A percentile compares a stretch with the other conserved stretches of the same genome.
These are phyloP conservation scores for Phaeodactylum tricornutum DNA, from an alignment of 108 stramenopile genomes.

Conservation along the genomic window DNA sequence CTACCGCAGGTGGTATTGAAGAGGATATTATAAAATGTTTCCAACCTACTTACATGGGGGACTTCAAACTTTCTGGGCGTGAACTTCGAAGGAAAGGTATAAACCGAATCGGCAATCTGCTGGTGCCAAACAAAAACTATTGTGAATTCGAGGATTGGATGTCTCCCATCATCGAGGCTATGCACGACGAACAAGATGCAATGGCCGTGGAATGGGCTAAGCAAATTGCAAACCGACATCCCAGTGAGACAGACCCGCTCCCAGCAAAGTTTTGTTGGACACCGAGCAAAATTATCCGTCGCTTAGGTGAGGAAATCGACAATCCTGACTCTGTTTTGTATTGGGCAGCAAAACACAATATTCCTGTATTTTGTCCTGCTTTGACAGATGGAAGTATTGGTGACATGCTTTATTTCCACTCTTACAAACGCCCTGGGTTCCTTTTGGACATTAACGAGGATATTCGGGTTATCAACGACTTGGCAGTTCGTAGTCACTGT, in stretches of 20 bases:
- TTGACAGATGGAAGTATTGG: conserved; percentile 98
- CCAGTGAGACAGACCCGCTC: conserved; percentile 2
- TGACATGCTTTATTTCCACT: conserved; percentile 99
- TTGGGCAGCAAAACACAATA: conserved; percentile 88
- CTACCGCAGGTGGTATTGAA: conserved; percentile 98
- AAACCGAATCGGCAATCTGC: conserved; percentile 94
- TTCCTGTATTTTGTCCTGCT: conserved; percentile 99
- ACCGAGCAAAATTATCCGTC: conserved; percentile 90
- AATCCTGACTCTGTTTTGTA: conserved; percentile 91
- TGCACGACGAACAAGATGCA: conserved; percentile 96
- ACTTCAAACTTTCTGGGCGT: conserved; percentile 81
- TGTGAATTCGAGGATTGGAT: conserved; percentile 99
- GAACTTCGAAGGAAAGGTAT: conserved; percentile 89
- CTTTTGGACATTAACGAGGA: conserved; percentile 91
- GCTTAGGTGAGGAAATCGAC: conserved; percentile 92
- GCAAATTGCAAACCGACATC: conserved; percentile 8
- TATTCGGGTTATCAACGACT: conserved; percentile 93
- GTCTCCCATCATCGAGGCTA: conserved; percentile 79
- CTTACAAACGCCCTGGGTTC: conserved; percentile 96
- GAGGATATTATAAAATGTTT: conserved; percentile 99
- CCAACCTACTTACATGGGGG: conserved; percentile 93
- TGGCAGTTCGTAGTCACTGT: conserved; percentile 81
- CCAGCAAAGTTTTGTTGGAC: conserved; percentile 71
- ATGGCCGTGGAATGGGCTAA: conserved; percentile 35
- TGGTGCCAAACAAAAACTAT: conserved; percentile 96